Evolutionary conservation across 768 basidiomycete genomes (phyloP).

Genomic region (Leccinellum luteum): DNA sequence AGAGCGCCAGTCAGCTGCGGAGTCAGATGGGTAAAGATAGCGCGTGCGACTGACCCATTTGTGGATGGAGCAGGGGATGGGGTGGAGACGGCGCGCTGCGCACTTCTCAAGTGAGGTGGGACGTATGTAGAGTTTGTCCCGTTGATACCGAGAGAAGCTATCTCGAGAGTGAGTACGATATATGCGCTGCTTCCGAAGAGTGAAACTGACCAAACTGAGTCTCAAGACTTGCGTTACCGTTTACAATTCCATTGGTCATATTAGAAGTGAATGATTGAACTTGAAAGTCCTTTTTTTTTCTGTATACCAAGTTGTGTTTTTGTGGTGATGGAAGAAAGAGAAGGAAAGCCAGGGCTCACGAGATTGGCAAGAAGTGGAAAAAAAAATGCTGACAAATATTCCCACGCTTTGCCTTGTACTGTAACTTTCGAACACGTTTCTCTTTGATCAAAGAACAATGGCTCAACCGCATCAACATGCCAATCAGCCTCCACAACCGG

Average conservation of each 20-base stretch:
- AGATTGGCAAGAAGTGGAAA: conserved; percentile 19
- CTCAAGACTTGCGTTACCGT: conserved; percentile 70
- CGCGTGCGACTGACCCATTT: conserved; percentile 50
- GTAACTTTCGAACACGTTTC: neutral
- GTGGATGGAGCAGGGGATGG: conserved; percentile 30
- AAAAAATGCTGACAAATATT: conserved; percentile 32
- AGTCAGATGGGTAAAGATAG: conserved; percentile 11
- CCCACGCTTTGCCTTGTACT: conserved; percentile 9
- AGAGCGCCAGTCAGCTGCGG: conserved; percentile 19
- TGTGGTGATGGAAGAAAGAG: conserved; percentile 28
- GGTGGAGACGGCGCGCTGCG: conserved; percentile 79
- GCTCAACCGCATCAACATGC: conserved; percentile 59
- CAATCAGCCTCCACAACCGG: too few species aligned
- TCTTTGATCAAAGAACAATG: conserved; percentile 37
- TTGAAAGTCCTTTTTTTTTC: conserved; percentile 23
- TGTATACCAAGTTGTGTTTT: conserved; percentile 24
- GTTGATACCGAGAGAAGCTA: conserved; percentile 75
- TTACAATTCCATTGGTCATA: conserved; percentile 94
- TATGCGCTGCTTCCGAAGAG: neutral
- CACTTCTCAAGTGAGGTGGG: conserved; percentile 82
- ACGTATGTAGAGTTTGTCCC: conserved; percentile 77
- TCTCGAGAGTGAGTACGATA: neutral
- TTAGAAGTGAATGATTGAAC: conserved; percentile 42
- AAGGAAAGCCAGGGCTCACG: conserved; percentile 19
- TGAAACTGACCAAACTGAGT: conserved; percentile 62